These are phyloP conservation scores for Plasmodium berghei DNA, from an alignment of 169 alveolate genomes.

Conservation along the genomic window DNA sequence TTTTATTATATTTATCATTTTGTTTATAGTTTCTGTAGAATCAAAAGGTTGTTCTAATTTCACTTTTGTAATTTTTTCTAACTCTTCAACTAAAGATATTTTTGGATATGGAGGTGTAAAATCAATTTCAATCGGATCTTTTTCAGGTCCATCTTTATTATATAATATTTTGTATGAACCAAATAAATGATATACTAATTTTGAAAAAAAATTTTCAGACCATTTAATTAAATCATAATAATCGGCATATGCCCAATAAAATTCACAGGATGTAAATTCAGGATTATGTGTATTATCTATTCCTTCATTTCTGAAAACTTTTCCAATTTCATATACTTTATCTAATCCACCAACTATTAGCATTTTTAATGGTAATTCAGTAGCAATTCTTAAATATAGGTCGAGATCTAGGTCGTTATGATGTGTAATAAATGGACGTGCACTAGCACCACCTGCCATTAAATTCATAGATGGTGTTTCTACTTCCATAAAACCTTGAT, in stretches of 20 bases:
- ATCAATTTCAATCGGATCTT: constrained; percentile 93
- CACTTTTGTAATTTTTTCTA: constrained; percentile 88
- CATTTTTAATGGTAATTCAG: constrained; percentile 98
- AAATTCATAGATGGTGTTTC: constrained; percentile 99
- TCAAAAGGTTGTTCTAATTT: constrained; percentile 84
- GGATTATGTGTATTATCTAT: constrained; percentile 99
- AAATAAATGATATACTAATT: constrained; percentile 88
- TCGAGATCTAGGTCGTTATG: constrained; percentile 97
- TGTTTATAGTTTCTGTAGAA: constrained; percentile 74
- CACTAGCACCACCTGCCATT: constrained; percentile 98
- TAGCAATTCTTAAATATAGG: constrained; percentile 98
- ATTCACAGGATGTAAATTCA: constrained; percentile 99
- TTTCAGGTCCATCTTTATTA: constrained; percentile 96
- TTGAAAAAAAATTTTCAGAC: constrained; percentile 96
- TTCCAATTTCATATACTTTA: constrained; percentile 99
- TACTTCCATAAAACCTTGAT: constrained; percentile 96
- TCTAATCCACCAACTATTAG: constrained; percentile 98
- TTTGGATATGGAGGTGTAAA: constrained; percentile 98
- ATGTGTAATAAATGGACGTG: constrained; percentile 98
- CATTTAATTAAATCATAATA: constrained; percentile 96
- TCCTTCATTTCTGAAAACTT: constrained; percentile 99
- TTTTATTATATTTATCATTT: constrained; percentile 78
- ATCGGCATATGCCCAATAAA: constrained; percentile 98
- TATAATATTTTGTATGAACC: constrained; percentile 95
- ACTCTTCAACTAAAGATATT: constrained; percentile 90